Evolutionary conservation across 306 rosid genomes (phyloP).

Genomic region (Fagus crenata): DNA sequence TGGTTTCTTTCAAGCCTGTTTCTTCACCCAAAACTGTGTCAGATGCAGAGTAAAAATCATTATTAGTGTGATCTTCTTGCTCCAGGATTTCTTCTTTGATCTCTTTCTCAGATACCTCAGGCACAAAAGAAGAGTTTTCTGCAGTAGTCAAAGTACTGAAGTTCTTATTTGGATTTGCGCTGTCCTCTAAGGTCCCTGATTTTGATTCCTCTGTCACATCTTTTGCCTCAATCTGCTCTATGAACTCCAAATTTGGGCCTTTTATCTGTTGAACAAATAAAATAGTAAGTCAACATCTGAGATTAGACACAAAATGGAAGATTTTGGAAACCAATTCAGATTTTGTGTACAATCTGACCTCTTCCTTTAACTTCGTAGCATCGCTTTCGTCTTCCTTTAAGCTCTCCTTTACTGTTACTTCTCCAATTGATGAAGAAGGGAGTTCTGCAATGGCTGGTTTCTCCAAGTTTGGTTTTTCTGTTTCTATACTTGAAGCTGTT

Average conservation of each 20-base stretch:
- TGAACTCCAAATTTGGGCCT: slow-evolving; percentile 16
- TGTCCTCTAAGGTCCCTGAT: slow-evolving; percentile 18
- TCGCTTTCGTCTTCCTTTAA: slow-evolving; percentile 18
- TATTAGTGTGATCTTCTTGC: slow-evolving; percentile 1
- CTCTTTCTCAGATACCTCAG: slow-evolving; percentile 11
- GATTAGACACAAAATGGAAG: slow-evolving; percentile 2
- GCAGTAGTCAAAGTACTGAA: not conserved
- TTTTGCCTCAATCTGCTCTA: slow-evolving; percentile 22
- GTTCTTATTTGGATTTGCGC: slow-evolving; percentile 17
- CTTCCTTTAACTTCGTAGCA: slow-evolving; percentile 6
- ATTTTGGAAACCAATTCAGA: slow-evolving; percentile 1
- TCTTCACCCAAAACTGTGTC: not conserved
- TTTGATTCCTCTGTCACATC: slow-evolving; percentile 13
- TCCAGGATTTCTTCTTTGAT: slow-evolving; percentile 3
- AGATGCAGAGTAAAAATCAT: not conserved
- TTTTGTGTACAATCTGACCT: slow-evolving; percentile 25
- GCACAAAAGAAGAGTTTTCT: slow-evolving; percentile 16
- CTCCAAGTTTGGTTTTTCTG: slow-evolving; percentile 11
- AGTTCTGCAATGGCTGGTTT: slow-evolving; percentile 19
- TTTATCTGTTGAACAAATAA: slow-evolving; percentile 23
- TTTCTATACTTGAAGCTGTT: slow-evolving; percentile 13
- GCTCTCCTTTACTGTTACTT: slow-evolving; percentile 3
- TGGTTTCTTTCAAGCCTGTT: not conserved
- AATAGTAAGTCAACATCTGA: not conserved
- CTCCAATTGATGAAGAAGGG: slow-evolving; percentile 14